Base-by-base conservation (phyloP, 352 stramenopile genomes). In the Pythium aquatile region DNA sequence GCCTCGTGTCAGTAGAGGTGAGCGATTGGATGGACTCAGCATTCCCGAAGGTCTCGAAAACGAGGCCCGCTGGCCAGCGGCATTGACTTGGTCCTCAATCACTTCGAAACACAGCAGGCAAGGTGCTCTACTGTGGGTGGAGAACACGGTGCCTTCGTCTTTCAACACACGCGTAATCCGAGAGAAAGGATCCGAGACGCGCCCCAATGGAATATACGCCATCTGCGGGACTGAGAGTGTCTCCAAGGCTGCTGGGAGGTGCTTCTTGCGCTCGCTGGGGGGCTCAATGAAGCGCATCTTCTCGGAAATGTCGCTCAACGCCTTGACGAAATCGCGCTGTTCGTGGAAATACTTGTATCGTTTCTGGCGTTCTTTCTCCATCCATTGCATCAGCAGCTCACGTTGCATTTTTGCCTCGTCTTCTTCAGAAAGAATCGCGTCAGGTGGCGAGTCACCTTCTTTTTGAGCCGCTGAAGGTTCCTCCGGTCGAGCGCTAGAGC, bases 311-410 rank as follows among this genome's bases (percentile, higher is more conserved):
- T 87, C 85, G 13, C 79, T 67, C 14, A 93, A 69, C 32, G 72
- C 72, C 48, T 84, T 83, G 16, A 93, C 73, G 46, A 93, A 93
- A 57, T 91, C 81, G 11, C 84, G 81, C 55, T 93, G 79, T 26
- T 91, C 65, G 56, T 93, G 84, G 56, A 92, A 92, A 46, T 90
- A 91, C 49, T 83, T 88, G 77, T 90, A 91, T 30, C 80, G 75
- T 67, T 93, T 91, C 55, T 80, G 77, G 26, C 82, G 79, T 56
- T 93, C 84, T 33, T 78, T 87, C 51, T 91, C 80, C 72, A 93
- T 90, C 84, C 82, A 91, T 42, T 87, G 61, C 29, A 93, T 61
- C 28, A 91, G 55, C 10, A 86, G 58, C n/a, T 83, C 77, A n/a
- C 69, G 74, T 28, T 87, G 70, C 13, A 78, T 40, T 16, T 66